phyloP scores from a whole-genome alignment of 345 rosid genomes.

The Acer negundo region DNA sequence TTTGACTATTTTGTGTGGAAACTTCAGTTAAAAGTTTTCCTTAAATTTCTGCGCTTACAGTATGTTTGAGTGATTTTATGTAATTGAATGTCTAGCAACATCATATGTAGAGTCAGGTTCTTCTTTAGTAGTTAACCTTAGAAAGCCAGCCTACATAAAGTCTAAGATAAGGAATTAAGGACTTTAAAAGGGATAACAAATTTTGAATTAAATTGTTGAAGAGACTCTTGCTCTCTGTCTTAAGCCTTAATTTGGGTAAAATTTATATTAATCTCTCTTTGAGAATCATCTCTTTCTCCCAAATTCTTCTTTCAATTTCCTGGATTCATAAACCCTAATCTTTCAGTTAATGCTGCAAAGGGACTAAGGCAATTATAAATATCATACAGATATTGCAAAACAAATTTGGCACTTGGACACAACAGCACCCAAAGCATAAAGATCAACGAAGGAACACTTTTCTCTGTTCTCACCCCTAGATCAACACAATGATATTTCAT shows the following conservation, averaged over 20 bases:
- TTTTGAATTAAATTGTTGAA: background rate
- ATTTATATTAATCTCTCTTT: background rate
- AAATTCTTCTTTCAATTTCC: background rate
- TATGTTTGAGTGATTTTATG: background rate
- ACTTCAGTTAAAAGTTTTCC: background rate
- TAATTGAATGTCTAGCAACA: background rate
- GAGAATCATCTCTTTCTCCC: background rate
- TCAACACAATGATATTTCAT: background rate
- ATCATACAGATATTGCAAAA: too few relatives aligned
- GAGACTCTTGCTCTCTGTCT: background rate
- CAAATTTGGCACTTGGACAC: background rate
- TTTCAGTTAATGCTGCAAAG: background rate
- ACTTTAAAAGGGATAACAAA: background rate
- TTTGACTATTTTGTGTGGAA: background rate
- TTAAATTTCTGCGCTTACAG: background rate
- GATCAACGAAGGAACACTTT: background rate
- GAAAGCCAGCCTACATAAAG: background rate
- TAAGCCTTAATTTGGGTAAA: background rate
- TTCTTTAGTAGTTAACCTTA: background rate
- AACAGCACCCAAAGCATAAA: background rate
- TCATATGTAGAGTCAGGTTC: background rate
- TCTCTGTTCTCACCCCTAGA: background rate
- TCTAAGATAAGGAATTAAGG: background rate
- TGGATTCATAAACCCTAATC: background rate
- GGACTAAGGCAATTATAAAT: background rate